These are phyloP conservation scores for Drosera spatulata DNA, from an alignment of 179 eudicot species.

Conservation along the genomic window DNA sequence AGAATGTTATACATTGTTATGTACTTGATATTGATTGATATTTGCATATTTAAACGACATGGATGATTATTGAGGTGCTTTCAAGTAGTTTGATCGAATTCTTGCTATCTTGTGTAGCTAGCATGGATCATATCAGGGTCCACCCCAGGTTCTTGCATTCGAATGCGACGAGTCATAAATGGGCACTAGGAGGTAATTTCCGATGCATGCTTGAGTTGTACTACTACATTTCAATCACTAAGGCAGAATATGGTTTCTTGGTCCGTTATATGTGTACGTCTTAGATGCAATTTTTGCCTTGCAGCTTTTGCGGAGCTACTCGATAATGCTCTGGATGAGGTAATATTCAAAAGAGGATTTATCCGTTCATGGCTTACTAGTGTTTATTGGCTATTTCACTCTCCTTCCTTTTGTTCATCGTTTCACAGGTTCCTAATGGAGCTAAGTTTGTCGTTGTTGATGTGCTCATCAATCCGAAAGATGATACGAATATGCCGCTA, in stretches of 20 bases:
- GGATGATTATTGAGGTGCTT: too few species aligned
- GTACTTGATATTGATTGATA: too few species aligned
- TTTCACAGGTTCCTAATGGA: slow-evolving; percentile 42
- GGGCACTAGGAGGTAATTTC: slow-evolving; percentile 24
- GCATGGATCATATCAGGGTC: slow-evolving; percentile 1
- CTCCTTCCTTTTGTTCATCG: not conserved
- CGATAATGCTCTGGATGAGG: slow-evolving; percentile 76
- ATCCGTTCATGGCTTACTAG: not conserved
- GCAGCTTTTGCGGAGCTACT: slow-evolving; percentile 75
- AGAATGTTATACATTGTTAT: too few species aligned
- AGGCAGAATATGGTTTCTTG: too few species aligned
- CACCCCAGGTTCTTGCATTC: slow-evolving; percentile 29
- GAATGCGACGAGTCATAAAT: slow-evolving; percentile 27
- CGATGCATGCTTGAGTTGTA: not conserved
- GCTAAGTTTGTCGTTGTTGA: slow-evolving; percentile 58
- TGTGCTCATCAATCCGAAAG: slow-evolving; percentile 32
- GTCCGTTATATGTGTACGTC: too few species aligned
- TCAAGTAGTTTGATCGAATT: too few species aligned
- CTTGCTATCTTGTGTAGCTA: too few species aligned
- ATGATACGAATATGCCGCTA: slow-evolving; percentile 31
- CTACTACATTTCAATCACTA: too few species aligned
- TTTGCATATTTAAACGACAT: too few species aligned
- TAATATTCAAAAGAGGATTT: not conserved
- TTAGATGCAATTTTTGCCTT: too few species aligned
- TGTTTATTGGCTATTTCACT: not conserved